A percentile compares a stretch with the other conserved stretches of the same genome.
These are phyloP conservation scores for Aspergillus nomiae DNA, from an alignment of 2,329 filamentous ascomycete species.

Conservation along the genomic window DNA sequence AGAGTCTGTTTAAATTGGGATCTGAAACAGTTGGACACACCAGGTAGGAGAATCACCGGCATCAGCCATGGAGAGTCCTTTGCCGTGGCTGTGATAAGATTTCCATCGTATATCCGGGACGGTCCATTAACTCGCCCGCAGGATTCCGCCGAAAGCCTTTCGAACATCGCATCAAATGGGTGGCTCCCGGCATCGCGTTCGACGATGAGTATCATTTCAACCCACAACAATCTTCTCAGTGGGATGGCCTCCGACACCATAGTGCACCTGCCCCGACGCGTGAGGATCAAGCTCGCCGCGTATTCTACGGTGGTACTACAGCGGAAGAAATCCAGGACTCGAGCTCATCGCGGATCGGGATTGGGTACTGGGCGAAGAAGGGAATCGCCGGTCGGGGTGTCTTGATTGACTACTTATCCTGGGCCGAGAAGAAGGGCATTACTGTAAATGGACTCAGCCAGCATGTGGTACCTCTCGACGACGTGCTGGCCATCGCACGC, in stretches of 20 bases:
- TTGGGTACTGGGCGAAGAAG: constrained; percentile 42
- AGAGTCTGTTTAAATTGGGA: constrained; percentile 60
- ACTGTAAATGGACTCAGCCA: constrained; percentile 34
- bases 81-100: too few species aligned
- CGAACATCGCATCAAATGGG: constrained; percentile 55
- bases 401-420: constrained; percentile 42
- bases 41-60: constrained; percentile 23
- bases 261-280: constrained; percentile 45
- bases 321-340: constrained; percentile 37
- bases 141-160: constrained; percentile 56
- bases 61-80: too few species aligned
- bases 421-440: constrained; percentile 36
- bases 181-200: constrained; percentile 46
- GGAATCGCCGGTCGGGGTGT: constrained; percentile 45
- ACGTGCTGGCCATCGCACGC: constrained; percentile 35
- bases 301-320: constrained; percentile 41
- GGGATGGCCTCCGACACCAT: constrained; percentile 57
- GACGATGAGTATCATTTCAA: constrained; percentile 58
- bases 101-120: not conserved
- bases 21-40: constrained; percentile 56
- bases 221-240: constrained; percentile 57
- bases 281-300: constrained; percentile 29
- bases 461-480: constrained; percentile 37
- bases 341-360: constrained; percentile 35
- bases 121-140: constrained; percentile 17